phyloP scores from a whole-genome alignment of 805 yeast species.

The Spathaspora gorwiae region DNA sequence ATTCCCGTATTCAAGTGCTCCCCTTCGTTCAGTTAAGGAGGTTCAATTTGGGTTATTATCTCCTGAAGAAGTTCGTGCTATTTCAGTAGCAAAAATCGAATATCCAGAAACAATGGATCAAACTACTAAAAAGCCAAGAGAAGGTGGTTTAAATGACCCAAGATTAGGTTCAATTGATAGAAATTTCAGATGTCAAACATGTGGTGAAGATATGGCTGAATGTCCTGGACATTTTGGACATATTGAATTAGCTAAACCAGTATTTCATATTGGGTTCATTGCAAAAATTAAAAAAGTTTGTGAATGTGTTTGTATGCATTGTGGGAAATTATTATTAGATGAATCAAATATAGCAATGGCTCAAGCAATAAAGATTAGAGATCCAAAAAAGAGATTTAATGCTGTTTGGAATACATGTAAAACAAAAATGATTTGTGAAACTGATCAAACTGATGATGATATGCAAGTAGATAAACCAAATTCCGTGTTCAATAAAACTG shows the following conservation, averaged over 20 bases:
- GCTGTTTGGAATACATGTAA: slow-evolving; percentile 95
- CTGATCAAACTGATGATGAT: slow-evolving; percentile 68
- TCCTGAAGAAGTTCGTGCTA: slow-evolving; percentile 94
- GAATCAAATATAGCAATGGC: slow-evolving; percentile 80
- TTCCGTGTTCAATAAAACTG: slow-evolving; percentile 8
- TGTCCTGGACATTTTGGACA: slow-evolving; percentile 99
- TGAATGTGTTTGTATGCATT: slow-evolving; percentile 97
- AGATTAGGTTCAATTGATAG: slow-evolving; percentile 96
- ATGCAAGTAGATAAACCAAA: slow-evolving; percentile 3
- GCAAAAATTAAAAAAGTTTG: slow-evolving; percentile 91
- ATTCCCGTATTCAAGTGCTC: slow-evolving; percentile 96
- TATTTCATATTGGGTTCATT: slow-evolving; percentile 95
- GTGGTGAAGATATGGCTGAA: slow-evolving; percentile 98
- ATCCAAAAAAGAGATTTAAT: slow-evolving; percentile 92
- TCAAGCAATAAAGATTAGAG: slow-evolving; percentile 81
- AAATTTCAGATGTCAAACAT: slow-evolving; percentile 96
- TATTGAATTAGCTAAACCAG: slow-evolving; percentile 96
- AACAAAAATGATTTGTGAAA: slow-evolving; percentile 92
- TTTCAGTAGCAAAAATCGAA: slow-evolving; percentile 95
- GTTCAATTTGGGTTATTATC: slow-evolving; percentile 97
- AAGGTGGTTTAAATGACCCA: slow-evolving; percentile 96
- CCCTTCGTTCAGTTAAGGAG: slow-evolving; percentile 94
- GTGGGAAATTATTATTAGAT: slow-evolving; percentile 90
- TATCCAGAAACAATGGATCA: slow-evolving; percentile 99
- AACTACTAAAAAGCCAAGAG: slow-evolving; percentile 88